phyloP scores from a whole-genome alignment of 139 green algal species.

The Tetraselmis striata region DNA sequence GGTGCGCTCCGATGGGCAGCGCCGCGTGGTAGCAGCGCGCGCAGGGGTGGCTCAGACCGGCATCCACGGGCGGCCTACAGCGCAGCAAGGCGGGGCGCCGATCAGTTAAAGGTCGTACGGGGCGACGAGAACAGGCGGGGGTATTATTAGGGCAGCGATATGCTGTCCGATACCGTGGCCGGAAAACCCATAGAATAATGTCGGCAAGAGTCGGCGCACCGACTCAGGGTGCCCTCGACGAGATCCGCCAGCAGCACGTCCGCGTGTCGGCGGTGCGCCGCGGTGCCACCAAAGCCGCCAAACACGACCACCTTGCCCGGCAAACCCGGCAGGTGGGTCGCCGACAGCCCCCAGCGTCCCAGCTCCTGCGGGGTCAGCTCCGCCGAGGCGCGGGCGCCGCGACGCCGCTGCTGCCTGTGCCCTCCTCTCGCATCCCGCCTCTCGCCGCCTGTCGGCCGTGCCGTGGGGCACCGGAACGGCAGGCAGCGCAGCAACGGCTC shows the following conservation, averaged over 20 bases:
- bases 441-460: too few species aligned
- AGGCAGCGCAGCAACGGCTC: not conserved
- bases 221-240: not conserved
- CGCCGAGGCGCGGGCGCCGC: not conserved
- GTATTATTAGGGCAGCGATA: too few species aligned
- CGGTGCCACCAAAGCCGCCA: conserved; percentile 43
- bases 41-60: not conserved
- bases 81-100: too few species aligned
- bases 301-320: conserved; percentile 24
- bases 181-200: not conserved
- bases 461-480: not conserved
- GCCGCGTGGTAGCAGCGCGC: conserved; percentile 23
- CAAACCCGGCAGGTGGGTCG: conserved; percentile 7
- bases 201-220: not conserved
- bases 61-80: not conserved
- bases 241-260: conserved; percentile 33
- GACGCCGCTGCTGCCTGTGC: not conserved
- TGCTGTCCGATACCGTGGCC: too few species aligned
- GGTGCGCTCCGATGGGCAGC: conserved; percentile 10
- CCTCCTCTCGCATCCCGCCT: too few species aligned
- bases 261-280: conserved; percentile 26
- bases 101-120: too few species aligned
- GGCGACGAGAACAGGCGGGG: too few species aligned
- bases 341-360: not conserved
- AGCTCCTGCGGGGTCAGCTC: not conserved